Base-by-base conservation (phyloP, 1,139 yeast species). In the Barnettozyma hawaiiensis region DNA sequence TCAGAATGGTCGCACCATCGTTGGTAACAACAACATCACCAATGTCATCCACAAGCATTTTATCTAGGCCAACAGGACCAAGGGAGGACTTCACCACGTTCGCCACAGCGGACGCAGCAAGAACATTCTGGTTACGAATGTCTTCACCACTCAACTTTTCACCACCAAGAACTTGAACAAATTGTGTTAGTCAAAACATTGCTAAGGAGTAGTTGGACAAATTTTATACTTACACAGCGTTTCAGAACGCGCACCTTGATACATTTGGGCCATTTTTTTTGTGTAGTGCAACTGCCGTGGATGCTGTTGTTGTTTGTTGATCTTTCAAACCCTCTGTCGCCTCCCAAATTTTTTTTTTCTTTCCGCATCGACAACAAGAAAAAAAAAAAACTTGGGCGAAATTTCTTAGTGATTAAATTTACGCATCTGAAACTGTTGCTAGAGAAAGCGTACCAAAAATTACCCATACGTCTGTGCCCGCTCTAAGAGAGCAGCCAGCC, bases 11-110 rank as follows among this genome's bases (percentile, higher is more conserved):
- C 44, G 99, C 98, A 51, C 99, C 99, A 64, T 94, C 99, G 62
- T 94, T 94, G 42, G 99, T 94, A 43, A 94, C 97, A 7, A 97
- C 90, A 39, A 94, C 97, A 67, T 94, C 99, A 49, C 98, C 98
- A 67, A 94, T 94, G 62, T 94, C 98, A 65, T 94, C 99, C 39
- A 94, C 99, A 47, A 94, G 75, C 97, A 94, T 92, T 70, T 94
- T 94, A 67, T 94, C 99, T 45, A 94, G 74, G 20, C 99, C 99
- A 33, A 92, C 98, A 8, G 99, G 99, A 7, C 99, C 99, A 48
- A 94, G 71, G 3, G 97, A 89, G 18, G 97, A 84, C 66, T 92
- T 94, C 52, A 94, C 97, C 36, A 94, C 97, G 64, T 94, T 94
- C 53, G 98, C 96, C 44, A 94, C 96, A 4, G 97, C 92, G 62